Evolutionary conservation across 2,329 filamentous ascomycete species (phyloP).

Genomic region (Fusarium sp.): DNA sequence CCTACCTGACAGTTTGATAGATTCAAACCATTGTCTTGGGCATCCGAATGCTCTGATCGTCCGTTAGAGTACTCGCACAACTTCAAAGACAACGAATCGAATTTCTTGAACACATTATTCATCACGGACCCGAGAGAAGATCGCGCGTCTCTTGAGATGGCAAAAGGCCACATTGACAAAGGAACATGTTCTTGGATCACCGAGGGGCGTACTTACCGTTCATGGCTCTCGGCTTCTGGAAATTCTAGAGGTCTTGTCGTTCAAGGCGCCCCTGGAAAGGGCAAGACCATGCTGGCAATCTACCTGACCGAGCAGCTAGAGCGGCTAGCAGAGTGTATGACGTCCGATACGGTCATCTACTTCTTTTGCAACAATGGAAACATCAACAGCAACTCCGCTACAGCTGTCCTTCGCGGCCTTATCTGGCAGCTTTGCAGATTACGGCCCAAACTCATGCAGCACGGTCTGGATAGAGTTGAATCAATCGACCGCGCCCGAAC

Average conservation of each 20-base stretch:
- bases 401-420: constrained; percentile 11
- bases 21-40: not conserved
- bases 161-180: not conserved
- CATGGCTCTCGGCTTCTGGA: not conserved
- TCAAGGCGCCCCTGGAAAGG: constrained; percentile 5
- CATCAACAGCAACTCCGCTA: constrained; percentile 11
- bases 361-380: constrained; percentile 29
- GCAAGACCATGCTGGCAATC: constrained; percentile 25
- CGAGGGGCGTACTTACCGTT: not conserved
- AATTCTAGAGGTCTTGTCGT: not conserved
- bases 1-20: not conserved
- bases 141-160: not conserved
- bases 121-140: constrained; percentile 18
- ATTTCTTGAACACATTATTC: constrained; percentile 4
- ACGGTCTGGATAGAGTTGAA: not conserved
- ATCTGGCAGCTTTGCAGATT: constrained; percentile 26
- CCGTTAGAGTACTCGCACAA: not conserved
- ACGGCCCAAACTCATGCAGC: not conserved
- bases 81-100: not conserved
- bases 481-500: not conserved
- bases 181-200: constrained; percentile 18
- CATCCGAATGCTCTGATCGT: no score
- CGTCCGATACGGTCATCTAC: constrained; percentile 9
- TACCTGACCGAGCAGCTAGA: constrained; percentile 22
- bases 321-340: not conserved